phyloP scores from a whole-genome alignment of 1,284 basidiomycete genomes.

The Apiotrichum porosum region DNA sequence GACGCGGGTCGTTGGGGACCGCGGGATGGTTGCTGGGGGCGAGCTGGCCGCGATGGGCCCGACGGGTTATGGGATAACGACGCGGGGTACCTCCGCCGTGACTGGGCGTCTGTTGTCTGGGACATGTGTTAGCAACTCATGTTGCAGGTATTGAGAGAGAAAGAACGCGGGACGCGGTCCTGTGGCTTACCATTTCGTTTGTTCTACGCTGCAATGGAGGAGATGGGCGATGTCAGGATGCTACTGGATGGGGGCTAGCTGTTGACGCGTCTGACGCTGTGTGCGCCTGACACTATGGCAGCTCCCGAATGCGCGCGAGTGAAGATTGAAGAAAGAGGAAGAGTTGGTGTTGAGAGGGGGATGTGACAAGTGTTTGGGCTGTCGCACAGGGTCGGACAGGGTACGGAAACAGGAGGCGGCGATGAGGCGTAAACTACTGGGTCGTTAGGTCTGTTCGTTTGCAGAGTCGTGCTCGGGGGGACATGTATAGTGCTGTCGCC shows the following conservation, averaged over 20 bases:
- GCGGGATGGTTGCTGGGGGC: constrained; percentile 1
- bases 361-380: too few species aligned
- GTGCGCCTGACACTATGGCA: not conserved
- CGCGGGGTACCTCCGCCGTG: constrained; percentile 17
- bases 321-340: not conserved
- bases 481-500: too few species aligned
- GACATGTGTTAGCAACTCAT: not conserved
- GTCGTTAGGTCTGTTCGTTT: too few species aligned
- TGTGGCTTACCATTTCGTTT: not conserved
- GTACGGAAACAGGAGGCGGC: too few species aligned
- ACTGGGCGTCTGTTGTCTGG: constrained; percentile 1
- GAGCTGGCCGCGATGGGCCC: constrained; percentile 18
- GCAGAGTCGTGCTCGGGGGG: too few species aligned
- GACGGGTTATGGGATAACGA: constrained; percentile 18
- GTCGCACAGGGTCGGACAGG: too few species aligned
- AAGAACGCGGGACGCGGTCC: too few species aligned
- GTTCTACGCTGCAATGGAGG: not conserved
- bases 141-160: too few species aligned
- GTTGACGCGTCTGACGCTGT: not conserved
- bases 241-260: too few species aligned
- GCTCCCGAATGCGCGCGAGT: not conserved
- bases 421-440: too few species aligned
- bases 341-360: not conserved
- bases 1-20: not conserved
- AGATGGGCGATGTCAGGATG: not conserved